Conservation (phyloP, 345 rosid species). For the Bretschneidera sinensis region DNA sequence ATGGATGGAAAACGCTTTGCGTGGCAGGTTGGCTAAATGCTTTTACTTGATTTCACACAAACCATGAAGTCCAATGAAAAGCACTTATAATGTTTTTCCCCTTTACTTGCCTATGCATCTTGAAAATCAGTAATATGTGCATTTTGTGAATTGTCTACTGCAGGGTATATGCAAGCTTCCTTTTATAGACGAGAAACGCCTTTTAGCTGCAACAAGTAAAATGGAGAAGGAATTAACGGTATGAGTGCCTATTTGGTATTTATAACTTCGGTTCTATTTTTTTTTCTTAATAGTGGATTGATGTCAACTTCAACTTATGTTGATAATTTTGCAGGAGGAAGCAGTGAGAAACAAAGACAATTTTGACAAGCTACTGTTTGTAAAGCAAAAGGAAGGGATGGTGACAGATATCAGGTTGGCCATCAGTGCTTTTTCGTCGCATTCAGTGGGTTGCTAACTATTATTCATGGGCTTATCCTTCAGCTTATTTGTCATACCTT, state of each 20-base stretch:
- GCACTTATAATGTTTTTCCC: no score
- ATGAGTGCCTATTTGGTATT: not conserved
- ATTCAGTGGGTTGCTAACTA: not conserved
- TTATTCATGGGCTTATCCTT: no score
- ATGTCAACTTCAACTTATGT: no score
- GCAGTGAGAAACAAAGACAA: constrained; percentile 12
- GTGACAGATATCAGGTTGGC: not conserved
- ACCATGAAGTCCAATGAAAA: no score
- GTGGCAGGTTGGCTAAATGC: constrained; percentile 19
- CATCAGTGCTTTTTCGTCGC: constrained; percentile 3
- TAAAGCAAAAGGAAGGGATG: constrained; percentile 7
- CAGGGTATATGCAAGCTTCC: constrained; percentile 29
- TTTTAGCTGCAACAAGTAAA: constrained; percentile 5
- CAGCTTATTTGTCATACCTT: not conserved
- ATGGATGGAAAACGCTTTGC: constrained; percentile 18
- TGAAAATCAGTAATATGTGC: no score
- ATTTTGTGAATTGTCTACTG: not conserved
- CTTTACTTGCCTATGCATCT: no score
- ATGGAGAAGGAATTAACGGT: constrained; percentile 20
- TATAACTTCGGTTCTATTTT: no score
- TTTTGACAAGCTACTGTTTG: constrained; percentile 9
- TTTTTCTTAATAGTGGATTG: no score
- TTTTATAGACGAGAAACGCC: constrained; percentile 23
- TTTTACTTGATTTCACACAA: not conserved
- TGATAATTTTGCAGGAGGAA: constrained; percentile 8